Evolutionary conservation across 2,329 filamentous ascomycete genomes (phyloP), one percentile per base, ranked within the genome.

Genomic region (Alternaria incomplexa): DNA sequence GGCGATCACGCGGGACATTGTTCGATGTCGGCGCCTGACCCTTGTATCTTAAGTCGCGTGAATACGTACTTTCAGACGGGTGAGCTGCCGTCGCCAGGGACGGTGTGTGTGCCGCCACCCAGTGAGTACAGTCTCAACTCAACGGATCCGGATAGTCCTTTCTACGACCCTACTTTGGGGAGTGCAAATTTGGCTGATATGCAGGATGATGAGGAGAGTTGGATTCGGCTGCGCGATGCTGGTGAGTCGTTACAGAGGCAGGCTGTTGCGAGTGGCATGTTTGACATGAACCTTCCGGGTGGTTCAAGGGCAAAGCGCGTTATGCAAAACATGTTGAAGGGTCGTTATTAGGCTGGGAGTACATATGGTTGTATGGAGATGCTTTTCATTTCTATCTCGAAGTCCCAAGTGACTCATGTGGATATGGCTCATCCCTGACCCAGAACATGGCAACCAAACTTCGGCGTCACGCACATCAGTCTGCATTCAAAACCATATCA

Each of bases 1-100:
- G 82, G 83, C 62, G 81, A 86, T 61, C 66, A 64, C 13, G 70
- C 71, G 3, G 76, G 77, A 0, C 87, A 89, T 64, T 87, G 85
- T 30, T 77, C 80, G 0, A 62, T 81, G 6, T 74, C 79, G 2
- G 66, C 68, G 0, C 76, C 78, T 1, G 80, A 78, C 0, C 47
- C 65, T 9, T 84, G 82, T 61, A 79, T 77, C 1, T 68, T 78
- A 3, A 58, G 53, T 3, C 62, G 67, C 32, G 71, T 83, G 15
- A 69, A 72, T 9, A 54, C 62, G 4, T 84, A 84, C 63, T 83
- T 84, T 52, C 79, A 81, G 58, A 73, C 69, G 0, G 82, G 81
- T 3, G 62, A 73, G 2, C 72, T 90, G 3, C 87, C 87, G 0
- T 61, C 65, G 0, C 64, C 73, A 0, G 82, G 80, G 1, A 83